A percentile compares a stretch with the other conserved stretches of the same genome.
Conservation (phyloP, 2,329 filamentous ascomycete species). For the Ascochyta lentis region DNA sequence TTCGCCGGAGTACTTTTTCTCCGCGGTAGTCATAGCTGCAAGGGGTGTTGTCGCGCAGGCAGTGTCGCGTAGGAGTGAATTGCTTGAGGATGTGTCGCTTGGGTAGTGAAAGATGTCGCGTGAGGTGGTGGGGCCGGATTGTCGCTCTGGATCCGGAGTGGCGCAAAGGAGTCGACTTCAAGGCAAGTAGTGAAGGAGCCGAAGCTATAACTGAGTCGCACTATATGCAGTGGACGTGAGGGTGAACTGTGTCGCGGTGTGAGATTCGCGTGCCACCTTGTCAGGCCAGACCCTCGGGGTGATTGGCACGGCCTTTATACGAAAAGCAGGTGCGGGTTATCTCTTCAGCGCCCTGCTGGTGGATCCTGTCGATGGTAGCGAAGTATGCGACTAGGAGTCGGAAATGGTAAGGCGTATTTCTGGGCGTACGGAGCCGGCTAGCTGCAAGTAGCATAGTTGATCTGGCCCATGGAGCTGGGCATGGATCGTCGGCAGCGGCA, state of each 20-base stretch:
- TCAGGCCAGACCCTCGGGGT: conserved; percentile 10
- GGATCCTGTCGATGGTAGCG: conserved; percentile 34
- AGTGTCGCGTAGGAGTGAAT: conserved; percentile 16
- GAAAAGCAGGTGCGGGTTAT: conserved; percentile 29
- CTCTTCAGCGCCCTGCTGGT: conserved; percentile 25
- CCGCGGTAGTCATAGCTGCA: conserved; percentile 39
- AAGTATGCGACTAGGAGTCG: conserved; percentile 21
- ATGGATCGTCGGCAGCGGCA: conserved; percentile 35
- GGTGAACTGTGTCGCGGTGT: conserved; percentile 17
- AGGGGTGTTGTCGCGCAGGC: conserved; percentile 26
- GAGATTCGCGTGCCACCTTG: conserved; percentile 26
- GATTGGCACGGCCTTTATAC: conserved; percentile 37
- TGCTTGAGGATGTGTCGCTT: conserved; percentile 20
- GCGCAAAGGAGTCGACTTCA: conserved; percentile 20
- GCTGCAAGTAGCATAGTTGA: conserved; percentile 1
- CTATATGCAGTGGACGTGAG: conserved; percentile 31
- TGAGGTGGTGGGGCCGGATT: conserved; percentile 6
- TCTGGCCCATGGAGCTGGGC: conserved; percentile 30
- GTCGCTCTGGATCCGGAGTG: conserved; percentile 23
- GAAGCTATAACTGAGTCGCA: conserved; percentile 32
- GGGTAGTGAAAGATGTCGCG: conserved; percentile 12
- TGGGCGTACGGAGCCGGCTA: conserved; percentile 30
- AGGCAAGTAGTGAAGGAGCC: conserved; percentile 23
- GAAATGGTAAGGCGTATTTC: conserved; percentile 23
- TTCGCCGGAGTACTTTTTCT: conserved; percentile 43